Base-by-base conservation (phyloP, 257 asterid genomes). In the Salvia rosmarinus region DNA sequence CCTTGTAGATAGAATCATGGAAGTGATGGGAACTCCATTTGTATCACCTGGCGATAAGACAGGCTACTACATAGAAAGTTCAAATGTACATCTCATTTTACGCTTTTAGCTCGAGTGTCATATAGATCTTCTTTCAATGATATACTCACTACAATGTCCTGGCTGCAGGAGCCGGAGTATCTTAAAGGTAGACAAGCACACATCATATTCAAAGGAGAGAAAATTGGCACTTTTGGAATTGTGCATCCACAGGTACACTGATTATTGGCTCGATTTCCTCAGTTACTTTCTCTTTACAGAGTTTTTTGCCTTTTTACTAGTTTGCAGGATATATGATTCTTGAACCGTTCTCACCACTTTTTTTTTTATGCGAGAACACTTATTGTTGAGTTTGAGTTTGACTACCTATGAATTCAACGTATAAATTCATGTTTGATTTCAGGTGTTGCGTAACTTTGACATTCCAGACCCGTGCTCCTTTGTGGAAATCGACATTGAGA, bases 221-320 rank as follows among this genome's bases (percentile, higher is more conserved):
- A 78, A 62, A 71, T 82, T 6, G 87, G 87, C 71, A 81, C 82
- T 68, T 91, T 89, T 2, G 98, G 98, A 28, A 91, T 94, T 12
- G 97, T 94, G 72, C 97, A 94, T 71, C 98, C 98, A 1, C 86
- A 91, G 98, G 98, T 93, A 84, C n/a, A 11, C 84, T n/a, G 3
- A 34, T 55, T 13, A 4, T 6, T 34, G 8, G 32, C 4, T 21
- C 4, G 9, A 0, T 56, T 21, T 8, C n/a, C n/a, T 71, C 34
- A 1, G 7, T 13, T 5, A 19, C 30, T 61, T 23, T 11, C 44
- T 12, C 19, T 0, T 3, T 44, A 34, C 39, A 16, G 11, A 17
- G n/a, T n/a, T 52, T 35, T 51, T 40, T 17, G n/a, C 20, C 28
- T 6, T 32, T 32, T 32, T 32, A 32, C 5, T 0, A 32, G 37